Conservation (phyloP, 2,329 filamentous ascomycete species). For the Blastomyces parvus region DNA sequence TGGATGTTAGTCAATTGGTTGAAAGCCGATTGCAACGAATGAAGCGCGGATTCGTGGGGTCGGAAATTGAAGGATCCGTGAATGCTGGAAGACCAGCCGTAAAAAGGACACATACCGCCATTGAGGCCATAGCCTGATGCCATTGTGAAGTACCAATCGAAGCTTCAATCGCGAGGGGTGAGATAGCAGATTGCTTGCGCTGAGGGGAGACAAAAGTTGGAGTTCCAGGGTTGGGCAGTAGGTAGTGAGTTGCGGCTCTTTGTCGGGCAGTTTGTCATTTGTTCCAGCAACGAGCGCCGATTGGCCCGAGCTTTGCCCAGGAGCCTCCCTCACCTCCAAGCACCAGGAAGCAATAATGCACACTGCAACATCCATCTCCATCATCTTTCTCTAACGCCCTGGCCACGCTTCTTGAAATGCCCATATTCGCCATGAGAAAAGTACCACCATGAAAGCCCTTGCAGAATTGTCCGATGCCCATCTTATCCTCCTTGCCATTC, state of each 20-base stretch:
- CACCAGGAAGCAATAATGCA: not conserved
- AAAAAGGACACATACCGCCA: conserved; percentile 36
- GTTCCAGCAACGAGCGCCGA: conserved; percentile 4
- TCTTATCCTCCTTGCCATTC: conserved; percentile 49
- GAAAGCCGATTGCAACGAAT: conserved; percentile 13
- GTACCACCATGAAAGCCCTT: conserved; percentile 29
- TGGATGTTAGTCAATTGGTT: conserved; percentile 19
- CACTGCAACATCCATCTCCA: not conserved
- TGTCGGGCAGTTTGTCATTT: not conserved
- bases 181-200: conserved; percentile 6
- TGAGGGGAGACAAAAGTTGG: not conserved
- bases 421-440: conserved; percentile 10
- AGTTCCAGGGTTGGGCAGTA: not conserved
- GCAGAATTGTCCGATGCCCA: conserved; percentile 45
- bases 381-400: not conserved
- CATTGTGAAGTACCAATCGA: conserved; percentile 28
- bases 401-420: not conserved
- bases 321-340: not conserved
- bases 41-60: conserved; percentile 13
- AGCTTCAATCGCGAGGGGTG: conserved; percentile 1
- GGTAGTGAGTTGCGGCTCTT: not conserved
- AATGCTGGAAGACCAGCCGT: conserved; percentile 11
- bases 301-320: conserved; percentile 14
- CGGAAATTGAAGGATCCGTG: conserved; percentile 14
- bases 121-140: conserved; percentile 47